Percentiles rank a stretch among this genome's conserved stretches.
Evolutionary conservation across 164 flowering plant genomes (phyloP).

Genomic region (Houttuynia cordata): DNA sequence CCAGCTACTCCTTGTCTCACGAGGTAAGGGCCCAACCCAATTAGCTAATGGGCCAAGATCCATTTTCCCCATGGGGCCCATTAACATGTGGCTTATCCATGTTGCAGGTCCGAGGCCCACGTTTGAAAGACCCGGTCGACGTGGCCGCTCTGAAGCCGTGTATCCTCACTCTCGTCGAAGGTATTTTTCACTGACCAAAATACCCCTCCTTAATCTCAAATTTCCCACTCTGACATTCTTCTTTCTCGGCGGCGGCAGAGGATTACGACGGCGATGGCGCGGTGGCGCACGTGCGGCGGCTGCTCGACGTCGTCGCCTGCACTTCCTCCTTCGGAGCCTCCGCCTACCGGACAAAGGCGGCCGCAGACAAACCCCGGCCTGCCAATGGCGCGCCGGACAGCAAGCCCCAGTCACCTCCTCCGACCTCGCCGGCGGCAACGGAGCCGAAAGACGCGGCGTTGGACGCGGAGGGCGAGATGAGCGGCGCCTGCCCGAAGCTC

Average conservation of each 20-base stretch:
- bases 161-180: slow-evolving; percentile 57
- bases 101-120: slow-evolving; percentile 67
- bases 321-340: slow-evolving; percentile 75
- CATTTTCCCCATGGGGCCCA: not conserved
- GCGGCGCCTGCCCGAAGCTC: slow-evolving; percentile 62
- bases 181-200: slow-evolving; percentile 16
- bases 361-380: slow-evolving; percentile 22
- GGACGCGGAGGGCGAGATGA: slow-evolving; percentile 58
- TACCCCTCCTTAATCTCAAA: not conserved
- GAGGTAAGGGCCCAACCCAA: slow-evolving; percentile 39
- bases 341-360: slow-evolving; percentile 12
- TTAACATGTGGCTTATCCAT: not conserved
- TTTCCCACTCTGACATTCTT: not conserved
- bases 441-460: slow-evolving; percentile 24
- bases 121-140: slow-evolving; percentile 75
- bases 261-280: slow-evolving; percentile 71
- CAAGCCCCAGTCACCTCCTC: slow-evolving; percentile 13
- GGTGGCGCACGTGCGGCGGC: slow-evolving; percentile 75
- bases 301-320: slow-evolving; percentile 86
- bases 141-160: slow-evolving; percentile 87
- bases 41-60: no score
- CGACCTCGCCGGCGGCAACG: slow-evolving; percentile 11
- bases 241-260: slow-evolving; percentile 35
- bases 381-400: slow-evolving; percentile 27
- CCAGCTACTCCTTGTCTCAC: slow-evolving; percentile 73